Conservation (phyloP, 2,329 filamentous ascomycete species). For the Knoxdaviesia proteae region DNA sequence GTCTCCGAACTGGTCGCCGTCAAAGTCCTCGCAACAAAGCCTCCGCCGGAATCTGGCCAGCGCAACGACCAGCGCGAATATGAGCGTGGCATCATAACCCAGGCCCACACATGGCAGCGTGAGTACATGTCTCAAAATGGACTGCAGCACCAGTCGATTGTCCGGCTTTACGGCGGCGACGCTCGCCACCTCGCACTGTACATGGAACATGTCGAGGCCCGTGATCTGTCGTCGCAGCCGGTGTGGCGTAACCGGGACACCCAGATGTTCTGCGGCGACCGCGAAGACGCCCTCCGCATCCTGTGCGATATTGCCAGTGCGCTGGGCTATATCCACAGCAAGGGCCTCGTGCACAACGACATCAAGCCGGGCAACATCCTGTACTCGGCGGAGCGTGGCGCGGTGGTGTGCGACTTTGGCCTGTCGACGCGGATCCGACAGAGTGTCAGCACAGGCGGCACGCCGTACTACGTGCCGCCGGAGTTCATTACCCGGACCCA, state of each 20-base stretch:
- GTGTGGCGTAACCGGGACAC: conserved; percentile 26
- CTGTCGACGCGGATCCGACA: conserved; percentile 26
- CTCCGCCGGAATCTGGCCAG: conserved; percentile 27
- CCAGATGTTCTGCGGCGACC: conserved; percentile 28
- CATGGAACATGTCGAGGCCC: conserved; percentile 39
- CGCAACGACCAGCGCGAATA: conserved; percentile 18
- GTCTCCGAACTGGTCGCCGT: conserved; percentile 33
- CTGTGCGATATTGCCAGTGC: conserved; percentile 31
- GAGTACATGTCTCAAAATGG: conserved; percentile 34
- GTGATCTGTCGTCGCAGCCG: conserved; percentile 26
- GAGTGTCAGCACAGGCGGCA: conserved; percentile 29
- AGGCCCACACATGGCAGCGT: conserved; percentile 38
- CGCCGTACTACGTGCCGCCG: conserved; percentile 39
- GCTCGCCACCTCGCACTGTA: conserved; percentile 38
- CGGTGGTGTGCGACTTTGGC: conserved; percentile 39
- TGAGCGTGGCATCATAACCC: conserved; percentile 18
- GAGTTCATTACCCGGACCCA: conserved; percentile 35
- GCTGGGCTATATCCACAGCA: conserved; percentile 32
- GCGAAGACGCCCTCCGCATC: conserved; percentile 28
- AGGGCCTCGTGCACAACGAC: conserved; percentile 36
- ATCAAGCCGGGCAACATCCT: conserved; percentile 42
- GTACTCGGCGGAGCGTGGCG: conserved; percentile 35
- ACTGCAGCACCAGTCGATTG: conserved; percentile 34
- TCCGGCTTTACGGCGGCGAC: conserved; percentile 35
- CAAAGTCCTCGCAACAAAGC: conserved; percentile 35